Percentiles rank a stretch among this genome's conserved stretches.
Evolutionary conservation across 2,329 filamentous ascomycete genomes (phyloP).

Genomic region (Domatiomyces globalis): DNA sequence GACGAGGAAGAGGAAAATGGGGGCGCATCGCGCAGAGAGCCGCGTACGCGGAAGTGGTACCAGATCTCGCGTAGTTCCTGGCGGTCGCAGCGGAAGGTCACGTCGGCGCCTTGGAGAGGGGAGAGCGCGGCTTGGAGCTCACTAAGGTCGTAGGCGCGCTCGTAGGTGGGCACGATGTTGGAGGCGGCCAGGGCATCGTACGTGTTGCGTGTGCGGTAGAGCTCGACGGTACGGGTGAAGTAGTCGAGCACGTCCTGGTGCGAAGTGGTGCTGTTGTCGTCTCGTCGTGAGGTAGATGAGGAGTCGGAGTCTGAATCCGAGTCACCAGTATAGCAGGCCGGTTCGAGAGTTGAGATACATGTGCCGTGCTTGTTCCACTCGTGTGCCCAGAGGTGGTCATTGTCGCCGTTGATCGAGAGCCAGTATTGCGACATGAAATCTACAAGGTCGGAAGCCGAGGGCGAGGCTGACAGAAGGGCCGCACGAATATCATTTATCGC

Average conservation of each 20-base stretch:
- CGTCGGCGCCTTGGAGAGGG: constrained; percentile 38
- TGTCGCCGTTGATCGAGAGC: constrained; percentile 52
- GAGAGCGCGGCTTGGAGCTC: constrained; percentile 47
- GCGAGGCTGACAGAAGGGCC: constrained; percentile 11
- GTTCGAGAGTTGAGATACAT: constrained; percentile 49
- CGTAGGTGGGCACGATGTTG: constrained; percentile 40
- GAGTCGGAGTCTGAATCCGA: constrained; percentile 24
- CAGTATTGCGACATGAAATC: constrained; percentile 57
- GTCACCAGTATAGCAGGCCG: constrained; percentile 51
- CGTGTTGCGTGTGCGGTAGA: constrained; percentile 54
- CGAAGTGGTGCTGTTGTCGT: not conserved
- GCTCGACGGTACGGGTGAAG: constrained; percentile 49
- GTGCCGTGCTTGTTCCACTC: constrained; percentile 65
- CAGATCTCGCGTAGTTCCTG: constrained; percentile 41
- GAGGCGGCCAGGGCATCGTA: constrained; percentile 49
- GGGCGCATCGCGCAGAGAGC: constrained; percentile 26
- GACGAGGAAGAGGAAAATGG: not conserved
- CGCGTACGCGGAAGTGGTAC: constrained; percentile 50
- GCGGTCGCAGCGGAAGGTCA: constrained; percentile 44
- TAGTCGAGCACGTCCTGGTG: constrained; percentile 50
- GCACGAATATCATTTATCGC: constrained; percentile 52
- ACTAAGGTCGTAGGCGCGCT: constrained; percentile 43
- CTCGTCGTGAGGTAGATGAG: not conserved
- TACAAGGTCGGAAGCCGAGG: constrained; percentile 35
- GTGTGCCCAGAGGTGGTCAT: constrained; percentile 56